A percentile compares a stretch with the other conserved stretches of the same genome.
These are phyloP conservation scores for Protomyces lactucae-debilis DNA, from an alignment of 1,139 yeast species.

Conservation along the genomic window DNA sequence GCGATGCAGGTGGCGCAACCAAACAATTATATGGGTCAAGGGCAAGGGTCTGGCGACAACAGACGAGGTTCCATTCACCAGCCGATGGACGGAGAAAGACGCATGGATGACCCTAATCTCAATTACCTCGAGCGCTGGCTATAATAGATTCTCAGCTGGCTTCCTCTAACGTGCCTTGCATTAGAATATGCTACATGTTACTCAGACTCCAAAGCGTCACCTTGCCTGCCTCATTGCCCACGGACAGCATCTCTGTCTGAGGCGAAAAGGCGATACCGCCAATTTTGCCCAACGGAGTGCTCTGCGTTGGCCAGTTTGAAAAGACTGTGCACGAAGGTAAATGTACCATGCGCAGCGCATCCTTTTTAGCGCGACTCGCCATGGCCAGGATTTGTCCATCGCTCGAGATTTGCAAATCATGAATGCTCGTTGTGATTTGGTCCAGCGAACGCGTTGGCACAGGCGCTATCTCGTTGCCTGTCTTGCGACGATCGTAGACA, in stretches of 20 bases:
- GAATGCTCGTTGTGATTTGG: conserved; percentile 75
- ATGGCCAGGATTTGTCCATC: conserved; percentile 88
- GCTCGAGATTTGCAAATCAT: conserved; percentile 62
- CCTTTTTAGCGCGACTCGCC: conserved; percentile 80
- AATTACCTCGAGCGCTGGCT: conserved; percentile 5
- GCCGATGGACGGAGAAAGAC: conserved; percentile 6
- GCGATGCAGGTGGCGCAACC: neutral
- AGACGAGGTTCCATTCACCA: conserved; percentile 22
- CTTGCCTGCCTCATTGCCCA: conserved; percentile 87
- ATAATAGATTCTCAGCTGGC: neutral
- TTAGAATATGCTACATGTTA: neutral
- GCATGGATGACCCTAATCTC: conserved; percentile 10
- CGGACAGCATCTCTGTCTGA: conserved; percentile 72
- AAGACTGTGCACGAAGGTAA: conserved; percentile 82
- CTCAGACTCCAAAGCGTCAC: conserved; percentile 74
- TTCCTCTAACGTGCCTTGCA: too few relatives aligned
- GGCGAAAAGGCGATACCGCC: conserved; percentile 80
- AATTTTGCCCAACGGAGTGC: conserved; percentile 91
- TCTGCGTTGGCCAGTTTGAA: conserved; percentile 95
- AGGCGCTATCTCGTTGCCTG: conserved; percentile 32
- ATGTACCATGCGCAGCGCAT: conserved; percentile 81
- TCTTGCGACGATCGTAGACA: conserved; percentile 59
- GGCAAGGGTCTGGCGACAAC: conserved; percentile 21
- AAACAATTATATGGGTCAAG: conserved; percentile 23
- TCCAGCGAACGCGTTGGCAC: conserved; percentile 51